phyloP scores from a whole-genome alignment of 1,284 basidiomycete species.

The Cystobasidium sp. region DNA sequence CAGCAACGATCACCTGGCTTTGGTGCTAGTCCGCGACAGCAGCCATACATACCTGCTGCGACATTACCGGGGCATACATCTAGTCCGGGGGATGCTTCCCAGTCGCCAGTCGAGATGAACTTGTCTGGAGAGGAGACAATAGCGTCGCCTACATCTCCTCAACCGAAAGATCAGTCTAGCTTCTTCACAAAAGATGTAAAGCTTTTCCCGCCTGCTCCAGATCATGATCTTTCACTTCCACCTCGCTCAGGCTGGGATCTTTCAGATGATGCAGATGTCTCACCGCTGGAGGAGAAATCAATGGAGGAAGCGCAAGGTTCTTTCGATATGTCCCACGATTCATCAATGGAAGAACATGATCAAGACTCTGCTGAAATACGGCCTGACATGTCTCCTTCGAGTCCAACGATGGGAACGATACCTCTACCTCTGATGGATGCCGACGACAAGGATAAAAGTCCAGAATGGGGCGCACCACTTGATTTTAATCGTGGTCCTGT shows the following conservation, averaged over 20 bases:
- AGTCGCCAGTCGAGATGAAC: background rate
- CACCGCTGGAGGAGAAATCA: slow-evolving; percentile 19
- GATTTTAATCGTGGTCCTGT: slow-evolving; percentile 30
- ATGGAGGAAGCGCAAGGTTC: slow-evolving; percentile 12
- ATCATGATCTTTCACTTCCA: slow-evolving; percentile 36
- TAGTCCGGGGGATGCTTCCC: too few relatives aligned
- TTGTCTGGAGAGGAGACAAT: background rate
- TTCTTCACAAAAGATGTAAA: background rate
- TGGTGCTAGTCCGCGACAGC: too few relatives aligned
- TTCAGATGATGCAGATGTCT: slow-evolving; percentile 35
- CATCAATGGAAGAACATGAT: background rate
- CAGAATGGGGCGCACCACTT: slow-evolving; percentile 40
- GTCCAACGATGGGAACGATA: slow-evolving; percentile 20
- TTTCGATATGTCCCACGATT: slow-evolving; percentile 5
- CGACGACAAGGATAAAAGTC: slow-evolving; percentile 2
- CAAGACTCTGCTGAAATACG: slow-evolving; percentile 11
- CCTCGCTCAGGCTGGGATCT: slow-evolving; percentile 37
- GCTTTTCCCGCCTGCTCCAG: slow-evolving; percentile 23
- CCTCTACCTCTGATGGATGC: slow-evolving; percentile 17
- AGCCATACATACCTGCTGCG: too few relatives aligned
- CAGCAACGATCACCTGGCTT: too few relatives aligned
- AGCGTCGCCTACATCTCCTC: background rate
- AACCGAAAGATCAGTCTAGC: background rate
- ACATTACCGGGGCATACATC: too few relatives aligned
- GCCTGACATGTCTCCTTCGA: slow-evolving; percentile 18